phyloP scores from a whole-genome alignment of 2,329 filamentous ascomycete genomes.

The Diaporthe velutina region DNA sequence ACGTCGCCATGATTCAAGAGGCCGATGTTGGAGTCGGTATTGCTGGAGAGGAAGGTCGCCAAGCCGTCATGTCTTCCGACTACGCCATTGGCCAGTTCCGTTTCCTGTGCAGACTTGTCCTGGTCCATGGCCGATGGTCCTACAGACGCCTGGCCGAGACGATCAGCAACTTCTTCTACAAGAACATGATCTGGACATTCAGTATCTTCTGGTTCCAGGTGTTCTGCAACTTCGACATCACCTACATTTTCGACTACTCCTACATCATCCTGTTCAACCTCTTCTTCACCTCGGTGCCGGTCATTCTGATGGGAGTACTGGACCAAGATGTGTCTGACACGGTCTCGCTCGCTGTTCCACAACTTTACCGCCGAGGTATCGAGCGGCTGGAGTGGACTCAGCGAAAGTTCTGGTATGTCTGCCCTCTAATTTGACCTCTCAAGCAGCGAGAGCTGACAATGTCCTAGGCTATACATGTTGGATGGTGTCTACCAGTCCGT shows the following conservation, averaged over 20 bases:
- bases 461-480: constrained; percentile 93
- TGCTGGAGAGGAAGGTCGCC: constrained; percentile 90
- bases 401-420: constrained; percentile 95
- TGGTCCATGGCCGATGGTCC: constrained; percentile 96
- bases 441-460: too few species aligned
- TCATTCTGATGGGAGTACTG: constrained; percentile 95
- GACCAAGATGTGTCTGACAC: constrained; percentile 97
- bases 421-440: too few species aligned
- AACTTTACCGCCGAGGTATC: constrained; percentile 95
- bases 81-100: constrained; percentile 96
- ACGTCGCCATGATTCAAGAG: constrained; percentile 98
- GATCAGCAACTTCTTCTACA: constrained; percentile 99
- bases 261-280: constrained; percentile 98
- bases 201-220: constrained; percentile 98
- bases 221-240: constrained; percentile 95
- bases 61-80: constrained; percentile 96
- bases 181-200: constrained; percentile 99
- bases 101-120: constrained; percentile 84
- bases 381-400: constrained; percentile 98
- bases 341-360: constrained; percentile 92
- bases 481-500: constrained; percentile 96
- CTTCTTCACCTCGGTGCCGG: constrained; percentile 94
- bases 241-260: constrained; percentile 97
- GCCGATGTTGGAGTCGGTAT: constrained; percentile 97
- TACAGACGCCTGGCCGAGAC: constrained; percentile 93